These are phyloP conservation scores for Urtica urens DNA, from an alignment of 306 rosid species.

Conservation along the genomic window DNA sequence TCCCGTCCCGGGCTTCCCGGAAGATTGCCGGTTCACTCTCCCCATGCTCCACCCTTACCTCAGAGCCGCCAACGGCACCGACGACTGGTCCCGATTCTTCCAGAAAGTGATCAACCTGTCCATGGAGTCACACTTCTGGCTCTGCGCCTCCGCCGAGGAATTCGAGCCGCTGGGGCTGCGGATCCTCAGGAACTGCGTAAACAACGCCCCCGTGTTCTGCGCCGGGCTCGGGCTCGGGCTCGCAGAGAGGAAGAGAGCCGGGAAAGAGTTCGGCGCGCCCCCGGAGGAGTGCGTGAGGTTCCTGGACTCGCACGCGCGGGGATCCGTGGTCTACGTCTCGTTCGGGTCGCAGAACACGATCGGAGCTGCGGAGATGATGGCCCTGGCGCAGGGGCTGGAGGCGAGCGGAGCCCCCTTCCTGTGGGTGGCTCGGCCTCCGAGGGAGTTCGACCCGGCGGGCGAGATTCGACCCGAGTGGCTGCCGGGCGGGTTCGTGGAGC, in stretches of 20 bases:
- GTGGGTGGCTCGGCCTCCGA: constrained; percentile 72
- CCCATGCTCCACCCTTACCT: constrained; percentile 36
- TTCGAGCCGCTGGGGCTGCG: constrained; percentile 47
- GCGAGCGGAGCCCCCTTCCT: constrained; percentile 36
- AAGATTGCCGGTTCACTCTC: constrained; percentile 29
- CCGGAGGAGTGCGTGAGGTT: constrained; percentile 37
- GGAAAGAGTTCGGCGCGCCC: constrained; percentile 38
- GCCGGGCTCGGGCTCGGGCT: constrained; percentile 47
- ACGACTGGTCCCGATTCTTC: constrained; percentile 43
- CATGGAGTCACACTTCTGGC: constrained; percentile 45
- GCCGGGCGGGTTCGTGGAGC: constrained; percentile 51
- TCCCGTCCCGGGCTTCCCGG: constrained; percentile 47
- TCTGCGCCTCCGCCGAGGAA: constrained; percentile 55
- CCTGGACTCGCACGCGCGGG: constrained; percentile 28
- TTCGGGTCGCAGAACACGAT: constrained; percentile 87
- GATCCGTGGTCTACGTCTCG: constrained; percentile 55
- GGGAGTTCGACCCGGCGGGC: constrained; percentile 38
- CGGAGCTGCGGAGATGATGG: constrained; percentile 48
- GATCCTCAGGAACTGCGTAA: constrained; percentile 32
- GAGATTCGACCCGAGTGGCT: constrained; percentile 48
- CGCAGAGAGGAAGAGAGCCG: constrained; percentile 21
- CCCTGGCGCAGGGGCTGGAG: constrained; percentile 58
- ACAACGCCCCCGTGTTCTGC: constrained; percentile 29
- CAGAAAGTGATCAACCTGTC: constrained; percentile 19
- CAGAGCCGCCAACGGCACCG: constrained; percentile 44